Percentiles rank a stretch among this genome's conserved stretches.
Evolutionary conservation across 2,329 filamentous ascomycete species (phyloP).

Genomic region (Microascus cirrosus): DNA sequence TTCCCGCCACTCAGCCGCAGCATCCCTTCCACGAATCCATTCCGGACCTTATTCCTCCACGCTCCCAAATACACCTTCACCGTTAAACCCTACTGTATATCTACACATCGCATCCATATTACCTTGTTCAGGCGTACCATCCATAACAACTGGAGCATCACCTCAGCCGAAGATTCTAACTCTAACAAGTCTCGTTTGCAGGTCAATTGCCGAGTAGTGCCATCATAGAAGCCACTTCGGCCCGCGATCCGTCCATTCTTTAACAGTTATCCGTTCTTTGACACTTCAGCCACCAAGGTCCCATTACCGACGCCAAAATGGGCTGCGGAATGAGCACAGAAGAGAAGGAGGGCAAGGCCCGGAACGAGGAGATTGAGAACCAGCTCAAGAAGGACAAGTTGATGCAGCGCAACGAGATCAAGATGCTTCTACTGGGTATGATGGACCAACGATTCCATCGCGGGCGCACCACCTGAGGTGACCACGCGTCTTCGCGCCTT

Average conservation of each 20-base stretch:
- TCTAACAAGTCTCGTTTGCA: neutral
- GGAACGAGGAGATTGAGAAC: slow-evolving; percentile 99
- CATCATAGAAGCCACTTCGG: neutral
- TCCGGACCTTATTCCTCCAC: neutral
- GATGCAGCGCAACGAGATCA: slow-evolving; percentile 99
- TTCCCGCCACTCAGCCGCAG: neutral
- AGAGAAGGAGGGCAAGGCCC: slow-evolving; percentile 99
- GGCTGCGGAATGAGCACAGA: slow-evolving; percentile 99
- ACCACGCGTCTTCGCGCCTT: neutral
- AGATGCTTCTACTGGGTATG: slow-evolving; percentile 95
- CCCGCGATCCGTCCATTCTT: neutral
- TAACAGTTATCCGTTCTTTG: neutral
- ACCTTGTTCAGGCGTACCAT: neutral
- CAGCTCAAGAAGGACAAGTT: slow-evolving; percentile 97
- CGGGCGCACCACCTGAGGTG: neutral
- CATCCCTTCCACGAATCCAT: neutral
- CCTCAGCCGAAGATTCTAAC: neutral
- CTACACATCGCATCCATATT: neutral
- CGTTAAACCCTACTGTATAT: neutral
- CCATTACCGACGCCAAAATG: slow-evolving; percentile 55
- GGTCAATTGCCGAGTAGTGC: slow-evolving; percentile 1
- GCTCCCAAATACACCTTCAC: neutral
- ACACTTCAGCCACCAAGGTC: neutral
- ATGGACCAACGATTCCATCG: neutral
- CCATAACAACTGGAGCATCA: neutral